Base-by-base conservation (phyloP, 1,139 yeast genomes). In the Suhomyces taliae region DNA sequence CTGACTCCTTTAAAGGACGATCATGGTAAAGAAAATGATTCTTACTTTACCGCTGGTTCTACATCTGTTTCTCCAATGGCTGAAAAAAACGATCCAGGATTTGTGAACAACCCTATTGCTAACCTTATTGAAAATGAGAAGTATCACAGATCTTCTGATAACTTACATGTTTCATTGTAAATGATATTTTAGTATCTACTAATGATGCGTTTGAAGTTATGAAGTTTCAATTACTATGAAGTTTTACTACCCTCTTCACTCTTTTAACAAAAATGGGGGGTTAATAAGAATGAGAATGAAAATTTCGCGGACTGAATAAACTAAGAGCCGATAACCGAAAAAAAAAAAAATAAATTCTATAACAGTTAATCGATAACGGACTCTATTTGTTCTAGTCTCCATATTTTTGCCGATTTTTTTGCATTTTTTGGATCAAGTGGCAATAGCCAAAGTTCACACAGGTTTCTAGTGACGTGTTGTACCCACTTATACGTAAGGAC, bases 101-200 rank as follows among this genome's bases (percentile, higher is more conserved):
- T 37, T 19, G 46, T 49, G 34, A 52, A 53, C 47, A 43, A 54
- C 34, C 53, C 54, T 34, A 53, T 55, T 44, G 52, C 53, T 35
- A 57, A 57, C 27, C 56, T 62, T 31, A 60, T 59, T 33, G 62
- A 65, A 43, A 42, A 46, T 14, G 65, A 63, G 41, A 53, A 50
- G 46, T 61, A 52, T 49, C 62, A 63, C 51, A 55, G 48, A 50
- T 64, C 69, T 7, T 61, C 67, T 10, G 73, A 68, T 52, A 67
- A 68, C 52, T 63, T 68, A 49, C 65, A 64, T 49, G 63, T 67
- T 38, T 65, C 70, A 10, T 64, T 65, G 55, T 65, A 52, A 48
- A 34, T 9, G 32, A 8, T 8, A 29, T 14, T 14, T 14, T 14
- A 14, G 15, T 14, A 14, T 14, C 15, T 14, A 14, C 15, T 14